phyloP scores from a whole-genome alignment of 2,329 filamentous ascomycete species.

The Biscogniauxia mediterranea region DNA sequence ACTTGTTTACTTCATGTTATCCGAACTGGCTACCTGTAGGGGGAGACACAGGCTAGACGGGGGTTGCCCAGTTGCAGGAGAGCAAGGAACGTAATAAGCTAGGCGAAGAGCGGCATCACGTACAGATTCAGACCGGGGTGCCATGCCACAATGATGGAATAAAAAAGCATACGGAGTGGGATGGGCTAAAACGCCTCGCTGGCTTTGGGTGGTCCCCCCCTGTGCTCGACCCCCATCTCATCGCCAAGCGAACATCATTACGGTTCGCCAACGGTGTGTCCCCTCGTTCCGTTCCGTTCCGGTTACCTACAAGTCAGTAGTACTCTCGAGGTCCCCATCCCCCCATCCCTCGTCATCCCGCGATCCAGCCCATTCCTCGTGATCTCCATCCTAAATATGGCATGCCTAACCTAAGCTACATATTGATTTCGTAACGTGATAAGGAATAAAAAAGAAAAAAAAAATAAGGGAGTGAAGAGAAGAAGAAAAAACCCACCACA shows the following conservation, averaged over 20 bases:
- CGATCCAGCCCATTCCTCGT: not conserved
- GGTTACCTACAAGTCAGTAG: not conserved
- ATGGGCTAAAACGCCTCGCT: constrained; percentile 11
- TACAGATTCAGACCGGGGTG: constrained; percentile 24
- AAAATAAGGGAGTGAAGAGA: not conserved
- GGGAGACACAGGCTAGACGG: constrained; percentile 12
- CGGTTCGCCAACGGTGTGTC: not conserved
- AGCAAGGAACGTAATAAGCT: constrained; percentile 14
- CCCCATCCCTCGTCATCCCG: not conserved
- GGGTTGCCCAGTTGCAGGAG: constrained; percentile 5
- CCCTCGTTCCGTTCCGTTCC: not conserved
- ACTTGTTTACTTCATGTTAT: constrained; percentile 1
- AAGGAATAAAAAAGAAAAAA: not conserved
- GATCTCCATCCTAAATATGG: not conserved
- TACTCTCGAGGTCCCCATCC: not conserved
- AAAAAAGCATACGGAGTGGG: constrained; percentile 21
- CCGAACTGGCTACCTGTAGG: constrained; percentile 9
- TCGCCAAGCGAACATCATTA: not conserved
- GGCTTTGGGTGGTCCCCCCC: not conserved
- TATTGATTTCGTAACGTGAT: not conserved
- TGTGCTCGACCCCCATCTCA: not conserved
- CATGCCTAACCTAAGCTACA: not conserved
- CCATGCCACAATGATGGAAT: constrained; percentile 25
- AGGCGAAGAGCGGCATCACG: constrained; percentile 30
- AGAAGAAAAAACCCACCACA: no score